Evolutionary conservation across 768 basidiomycete species (phyloP).

Genomic region (Boletus rex-veris): DNA sequence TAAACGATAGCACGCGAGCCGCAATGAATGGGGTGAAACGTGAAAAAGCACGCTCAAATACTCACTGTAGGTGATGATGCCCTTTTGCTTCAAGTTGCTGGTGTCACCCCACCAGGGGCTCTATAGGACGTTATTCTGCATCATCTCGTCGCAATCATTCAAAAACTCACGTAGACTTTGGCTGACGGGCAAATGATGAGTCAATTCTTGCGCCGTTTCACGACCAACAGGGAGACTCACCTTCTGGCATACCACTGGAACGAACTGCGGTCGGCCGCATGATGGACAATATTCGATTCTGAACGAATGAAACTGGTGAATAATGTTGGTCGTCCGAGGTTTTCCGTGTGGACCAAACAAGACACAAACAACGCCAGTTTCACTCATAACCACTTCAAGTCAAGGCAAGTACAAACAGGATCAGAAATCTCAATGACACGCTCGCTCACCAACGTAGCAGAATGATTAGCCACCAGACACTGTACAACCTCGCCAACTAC

Average conservation of each 20-base stretch:
- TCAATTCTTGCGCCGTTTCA: not conserved
- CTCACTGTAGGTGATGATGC: slow-evolving; percentile 80
- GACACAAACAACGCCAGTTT: slow-evolving; percentile 24
- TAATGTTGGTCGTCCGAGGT: slow-evolving; percentile 19
- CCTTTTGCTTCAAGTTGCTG: slow-evolving; percentile 66
- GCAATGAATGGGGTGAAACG: not conserved
- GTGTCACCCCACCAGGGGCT: slow-evolving; percentile 90
- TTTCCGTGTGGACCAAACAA: slow-evolving; percentile 35
- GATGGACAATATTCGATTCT: slow-evolving; percentile 14
- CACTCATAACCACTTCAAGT: not conserved
- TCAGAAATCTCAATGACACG: not conserved
- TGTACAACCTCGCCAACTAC: slow-evolving; percentile 78
- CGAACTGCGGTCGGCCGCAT: slow-evolving; percentile 54
- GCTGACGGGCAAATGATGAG: slow-evolving; percentile 38
- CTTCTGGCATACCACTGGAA: slow-evolving; percentile 77
- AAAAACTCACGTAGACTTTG: slow-evolving; percentile 73
- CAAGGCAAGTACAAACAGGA: slow-evolving; percentile 9
- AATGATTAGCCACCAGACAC: slow-evolving; percentile 81
- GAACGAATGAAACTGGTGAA: no score
- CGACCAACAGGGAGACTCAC: slow-evolving; percentile 42
- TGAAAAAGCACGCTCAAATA: slow-evolving; percentile 12
- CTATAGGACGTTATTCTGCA: slow-evolving; percentile 37
- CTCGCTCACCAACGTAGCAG: not conserved
- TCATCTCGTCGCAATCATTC: not conserved
- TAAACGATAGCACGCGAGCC: slow-evolving; percentile 27